Evolutionary conservation across 345 rosid species (phyloP).

Genomic region (Eucalyptus lansdowneana): DNA sequence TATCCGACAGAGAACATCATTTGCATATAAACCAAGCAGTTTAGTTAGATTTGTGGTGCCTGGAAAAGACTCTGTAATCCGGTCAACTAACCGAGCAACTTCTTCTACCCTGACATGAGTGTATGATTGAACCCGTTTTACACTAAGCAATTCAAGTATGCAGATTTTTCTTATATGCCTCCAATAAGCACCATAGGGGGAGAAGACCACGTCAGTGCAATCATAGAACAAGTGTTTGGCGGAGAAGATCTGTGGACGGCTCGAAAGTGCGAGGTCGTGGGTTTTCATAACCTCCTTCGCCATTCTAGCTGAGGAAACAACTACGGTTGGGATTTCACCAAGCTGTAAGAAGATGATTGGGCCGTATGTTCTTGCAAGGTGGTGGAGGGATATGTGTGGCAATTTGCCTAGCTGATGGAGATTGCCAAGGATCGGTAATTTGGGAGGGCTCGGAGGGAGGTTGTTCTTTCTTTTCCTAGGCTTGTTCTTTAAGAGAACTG

Average conservation of each 20-base stretch:
- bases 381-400: slow-evolving; percentile 21
- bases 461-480: slow-evolving; percentile 3
- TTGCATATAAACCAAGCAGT: slow-evolving; percentile 11
- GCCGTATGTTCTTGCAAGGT: slow-evolving; percentile 14
- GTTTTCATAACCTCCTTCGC: slow-evolving; percentile 25
- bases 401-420: slow-evolving; percentile 23
- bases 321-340: slow-evolving; percentile 31
- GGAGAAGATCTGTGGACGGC: slow-evolving; percentile 21
- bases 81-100: slow-evolving; percentile 14
- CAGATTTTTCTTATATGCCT: slow-evolving; percentile 24
- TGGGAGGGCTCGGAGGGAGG: slow-evolving; percentile 32
- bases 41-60: slow-evolving; percentile 9
- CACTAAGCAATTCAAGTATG: slow-evolving; percentile 21
- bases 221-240: slow-evolving; percentile 21
- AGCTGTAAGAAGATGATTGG: slow-evolving; percentile 26
- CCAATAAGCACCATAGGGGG: slow-evolving; percentile 34
- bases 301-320: slow-evolving; percentile 27
- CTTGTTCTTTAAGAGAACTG: neutral
- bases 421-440: slow-evolving; percentile 37
- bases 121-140: slow-evolving; percentile 18
- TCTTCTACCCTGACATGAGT: slow-evolving; percentile 22
- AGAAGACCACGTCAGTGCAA: slow-evolving; percentile 18
- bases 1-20: slow-evolving; percentile 15
- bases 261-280: slow-evolving; percentile 25
- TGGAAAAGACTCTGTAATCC: slow-evolving; percentile 6